Evolutionary conservation across 768 basidiomycete species (phyloP).

Genomic region (Jaapia argillacea): DNA sequence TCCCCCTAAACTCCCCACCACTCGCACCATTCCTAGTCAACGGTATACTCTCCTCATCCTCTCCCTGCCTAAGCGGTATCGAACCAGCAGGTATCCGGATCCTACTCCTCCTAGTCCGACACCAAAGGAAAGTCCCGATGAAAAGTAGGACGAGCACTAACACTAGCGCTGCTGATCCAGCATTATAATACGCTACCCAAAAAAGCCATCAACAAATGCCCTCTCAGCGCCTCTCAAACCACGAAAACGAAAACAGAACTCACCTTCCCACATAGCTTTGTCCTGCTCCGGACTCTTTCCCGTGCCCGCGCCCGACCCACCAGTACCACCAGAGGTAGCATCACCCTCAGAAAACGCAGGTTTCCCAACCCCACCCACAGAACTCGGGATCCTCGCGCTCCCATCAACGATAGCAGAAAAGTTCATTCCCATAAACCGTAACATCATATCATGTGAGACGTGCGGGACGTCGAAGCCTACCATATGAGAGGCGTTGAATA

Average conservation of each 20-base stretch:
- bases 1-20: slow-evolving; percentile 9
- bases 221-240: background rate
- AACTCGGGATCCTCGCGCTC: slow-evolving; percentile 72
- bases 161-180: slow-evolving; percentile 80
- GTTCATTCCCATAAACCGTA: slow-evolving; percentile 93
- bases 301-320: slow-evolving; percentile 26
- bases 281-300: slow-evolving; percentile 67
- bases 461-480: slow-evolving; percentile 82
- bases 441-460: slow-evolving; percentile 93
- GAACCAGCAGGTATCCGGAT: slow-evolving; percentile 26
- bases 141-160: slow-evolving; percentile 60
- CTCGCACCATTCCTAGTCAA: slow-evolving; percentile 30
- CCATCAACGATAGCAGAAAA: slow-evolving; percentile 73
- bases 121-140: slow-evolving; percentile 76
- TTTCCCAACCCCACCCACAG: slow-evolving; percentile 65
- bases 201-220: background rate
- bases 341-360: slow-evolving; percentile 45
- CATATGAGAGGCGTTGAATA: slow-evolving; percentile 96
- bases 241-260: slow-evolving; percentile 9
- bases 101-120: slow-evolving; percentile 42
- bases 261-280: slow-evolving; percentile 89
- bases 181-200: slow-evolving; percentile 81
- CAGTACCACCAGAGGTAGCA: slow-evolving; percentile 23
- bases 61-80: slow-evolving; percentile 22
- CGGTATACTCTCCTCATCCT: slow-evolving; percentile 61